Base-by-base conservation (phyloP, 192 early-diverging fungal species). In the Gigaspora rosea region DNA sequence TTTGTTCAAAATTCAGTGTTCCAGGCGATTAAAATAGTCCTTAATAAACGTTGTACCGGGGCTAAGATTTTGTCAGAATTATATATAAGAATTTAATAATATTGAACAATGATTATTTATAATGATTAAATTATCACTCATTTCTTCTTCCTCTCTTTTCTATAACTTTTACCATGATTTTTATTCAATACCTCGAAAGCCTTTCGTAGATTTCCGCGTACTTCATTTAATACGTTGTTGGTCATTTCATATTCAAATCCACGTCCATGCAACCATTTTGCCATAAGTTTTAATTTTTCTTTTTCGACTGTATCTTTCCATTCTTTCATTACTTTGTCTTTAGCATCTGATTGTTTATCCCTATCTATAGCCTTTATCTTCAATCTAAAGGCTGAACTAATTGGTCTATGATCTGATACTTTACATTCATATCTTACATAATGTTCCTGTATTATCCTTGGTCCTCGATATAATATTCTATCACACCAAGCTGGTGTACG, bases 401-500 rank as follows among this genome's bases (percentile, higher is more conserved):
- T 92, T 4, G 96, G 96, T 36, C 92, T 87, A 81, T 97, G 96
- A 81, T 97, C 96, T 36, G 92, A 94, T 18, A 92, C 88, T 6
- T 81, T 80, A 67, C 91, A 87, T 69, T 95, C 93, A 64, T 87
- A 78, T 48, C 94, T 87, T 69, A 76, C 83, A 85, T 95, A 96
- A 51, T 84, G 78, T 18, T 85, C 77, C 22, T 82, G 85, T 33
- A 83, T 65, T 16, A 85, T 79, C 66, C 80, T 64, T 0, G 77
- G 68, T 13, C 87, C 84, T 32, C 90, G 84, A 77, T 85, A 93
- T 22, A 95, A 79, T 41, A 99, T 88, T 65, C 98, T 90, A 86
- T 99, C 98, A 80, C 97, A 98, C 94, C 95, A 99, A 11, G 95
- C 92, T 1, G 98, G 98, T 3, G 91, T 90, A 35, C 98, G 88